Base-by-base conservation (phyloP, 2,329 filamentous ascomycete species). In the Pezicula rhizophila region DNA sequence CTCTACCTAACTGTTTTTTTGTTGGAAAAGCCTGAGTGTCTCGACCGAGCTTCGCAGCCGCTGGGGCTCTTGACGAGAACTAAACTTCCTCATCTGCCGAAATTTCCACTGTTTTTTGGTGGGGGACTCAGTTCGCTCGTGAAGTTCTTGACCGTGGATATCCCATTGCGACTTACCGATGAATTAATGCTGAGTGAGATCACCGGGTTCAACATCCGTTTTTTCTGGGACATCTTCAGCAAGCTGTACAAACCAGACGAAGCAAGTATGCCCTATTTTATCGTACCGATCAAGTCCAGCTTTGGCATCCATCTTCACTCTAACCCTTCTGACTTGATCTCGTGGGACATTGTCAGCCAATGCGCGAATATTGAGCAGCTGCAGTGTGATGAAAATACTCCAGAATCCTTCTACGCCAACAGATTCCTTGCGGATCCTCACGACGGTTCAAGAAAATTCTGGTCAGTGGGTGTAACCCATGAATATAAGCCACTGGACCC, bases 181-280 rank as follows among this genome's bases (percentile, higher is more conserved):
- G 57, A 70, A 0, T 60, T 68, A 0, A 62, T 73, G 1, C 55
- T 89, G 0, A 66, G 76, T 1, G 64, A 70, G 1, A 64, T 97
- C n/a, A 82, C 81, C 1, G 67, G 65, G 0, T 95, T 93, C 63
- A 96, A 88, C 0, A 69, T 95, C 37, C 75, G 78, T 4, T 67
- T 95, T 0, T 96, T 95, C 65, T 70, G 79, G 14, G 89, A 97
- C 57, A 72, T 96, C 0, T 97, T 96, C 70, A 92, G 90, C 66
- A 99, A 99, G 65, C 74, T 76, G 3, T 99, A 89, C 59, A 81
- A 87, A 43, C 71, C 78, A 0, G 73, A 81, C 14, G 57, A 73
- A 0, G 66, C 74, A 1, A 80, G 84, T 25, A 77, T 96, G 64
- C 85, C 90, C 0, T 99, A 96, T 66, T 96, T 90, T 71, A 62